Base-by-base conservation (phyloP, 2,329 filamentous ascomycete genomes). In the Phialophora verrucosa region DNA sequence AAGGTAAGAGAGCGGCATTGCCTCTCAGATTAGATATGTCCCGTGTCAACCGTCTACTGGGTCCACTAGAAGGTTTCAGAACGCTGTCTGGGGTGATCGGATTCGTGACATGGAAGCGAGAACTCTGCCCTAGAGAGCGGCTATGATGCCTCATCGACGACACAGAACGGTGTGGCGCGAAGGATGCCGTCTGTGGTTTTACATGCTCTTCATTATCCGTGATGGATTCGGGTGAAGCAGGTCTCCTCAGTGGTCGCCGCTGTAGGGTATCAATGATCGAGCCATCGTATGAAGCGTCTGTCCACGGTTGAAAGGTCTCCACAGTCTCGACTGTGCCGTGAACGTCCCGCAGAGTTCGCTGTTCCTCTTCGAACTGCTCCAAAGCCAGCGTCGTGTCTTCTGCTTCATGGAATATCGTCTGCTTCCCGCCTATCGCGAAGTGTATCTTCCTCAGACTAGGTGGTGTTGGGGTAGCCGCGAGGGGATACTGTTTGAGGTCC, bases 401-500 rank as follows among this genome's bases (percentile, higher is more conserved):
- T 3, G 86, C 83, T 76, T 90, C 88, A 64, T 84, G 82, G 68
- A 90, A 90, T 42, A 84, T 80, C n/a, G 87, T 84, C 7, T 86
- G 81, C 65, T 83, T 82, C 53, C 87, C 86, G 56, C 87, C 86
- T 42, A 91, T 81, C 59, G 90, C 87, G 73, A 96, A 93, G 49
- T 86, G 88, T 75, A 98, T 90, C 64, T 88, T 88, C 69, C 88
- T 87, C 67, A 99, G 82, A 59, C 91, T 89, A 17, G 88, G 86
- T 1, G 95, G 95, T 1, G 93, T 96, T 0, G 92, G 90, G 58
- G 91, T 89, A 69, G 87, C 85, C 44, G 94, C 94, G 32, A 99
- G 83, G 47, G 95, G 95, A 77, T 96, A 99, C 73, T 95, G 88
- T 77, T 96, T 96, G 14, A 90, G 84, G 78, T 98, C 93, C 65